Evolutionary conservation across 257 asterid species (phyloP), one percentile per base, ranked within the genome.

Genomic region (Orobanche coerulescens): DNA sequence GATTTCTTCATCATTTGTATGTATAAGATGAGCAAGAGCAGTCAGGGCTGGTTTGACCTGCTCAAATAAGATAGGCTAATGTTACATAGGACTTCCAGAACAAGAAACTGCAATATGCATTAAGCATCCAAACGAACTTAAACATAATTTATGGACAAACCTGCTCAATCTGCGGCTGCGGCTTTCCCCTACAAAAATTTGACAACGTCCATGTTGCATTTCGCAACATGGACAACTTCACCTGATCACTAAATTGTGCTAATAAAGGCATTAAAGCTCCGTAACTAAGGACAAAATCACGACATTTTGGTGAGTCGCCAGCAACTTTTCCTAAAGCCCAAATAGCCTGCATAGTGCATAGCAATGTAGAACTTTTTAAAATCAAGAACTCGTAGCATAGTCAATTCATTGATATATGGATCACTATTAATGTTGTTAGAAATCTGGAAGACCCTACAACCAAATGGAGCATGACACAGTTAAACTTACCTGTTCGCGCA

Each of bases 321-420:
- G 97, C 96, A 66, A 90, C 78, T 76, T 90, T 90, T 51, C 97
- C 97, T 76, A 90, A 61, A 34, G 96, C 97, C 97, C 97, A 90
- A 18, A 90, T 91, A 68, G 94, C 97, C 97, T 90, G 5, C 10
- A 43, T 39, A 3, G 15, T 43, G 0, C n/a, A 13, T 14, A 43
- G 4, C 1, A n/a, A 12, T 43, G 15, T 15, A 12, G n/a, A 12
- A 2, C 2, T 2, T 39, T 2, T n/a, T 5, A 43, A 43, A 43
- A 43, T 4, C 22, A 43, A 43, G 15, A 2, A 12, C n/a, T 42
- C n/a, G n/a, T n/a, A n/a, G n/a, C n/a, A n/a, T n/a, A n/a, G n/a
- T n/a, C n/a, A n/a, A n/a, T n/a, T n/a, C n/a, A n/a, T n/a, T n/a
- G n/a, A n/a, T n/a, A n/a, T n/a, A n/a, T n/a, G n/a, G n/a, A 42